Evolutionary conservation across 208 protist species (phyloP).

Genomic region (Leishmania arabica): DNA sequence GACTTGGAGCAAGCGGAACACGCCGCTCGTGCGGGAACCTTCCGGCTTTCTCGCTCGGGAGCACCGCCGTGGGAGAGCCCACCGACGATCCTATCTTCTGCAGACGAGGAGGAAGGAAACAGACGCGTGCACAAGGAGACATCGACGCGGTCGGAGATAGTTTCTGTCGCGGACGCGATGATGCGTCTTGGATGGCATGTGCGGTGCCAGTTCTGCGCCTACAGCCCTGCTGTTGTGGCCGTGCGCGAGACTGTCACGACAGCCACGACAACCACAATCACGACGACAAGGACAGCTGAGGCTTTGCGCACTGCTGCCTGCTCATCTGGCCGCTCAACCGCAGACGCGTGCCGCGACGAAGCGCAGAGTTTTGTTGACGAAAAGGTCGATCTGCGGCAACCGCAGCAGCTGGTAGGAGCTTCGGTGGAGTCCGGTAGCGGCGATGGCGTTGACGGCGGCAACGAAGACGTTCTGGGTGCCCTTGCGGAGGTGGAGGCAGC

Average conservation of each 20-base stretch:
- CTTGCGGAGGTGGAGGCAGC: conserved; percentile 4
- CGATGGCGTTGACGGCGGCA: background rate
- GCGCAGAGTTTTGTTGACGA: background rate
- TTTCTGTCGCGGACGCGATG: conserved; percentile 5
- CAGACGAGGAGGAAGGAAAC: background rate
- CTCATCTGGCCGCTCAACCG: background rate
- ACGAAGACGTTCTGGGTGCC: background rate
- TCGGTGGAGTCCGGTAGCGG: background rate
- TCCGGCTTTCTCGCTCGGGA: background rate
- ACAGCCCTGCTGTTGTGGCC: conserved; percentile 2
- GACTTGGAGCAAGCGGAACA: background rate
- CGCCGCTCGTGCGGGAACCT: background rate
- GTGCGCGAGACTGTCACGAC: conserved; percentile 14
- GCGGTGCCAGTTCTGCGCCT: conserved; percentile 23
- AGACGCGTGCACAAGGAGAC: conserved; percentile 2
- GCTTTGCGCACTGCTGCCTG: no score
- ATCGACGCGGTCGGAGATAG: background rate
- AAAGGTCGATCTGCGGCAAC: background rate
- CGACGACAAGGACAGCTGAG: background rate
- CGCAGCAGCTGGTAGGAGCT: no score
- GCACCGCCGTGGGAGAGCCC: background rate
- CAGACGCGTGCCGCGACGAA: background rate
- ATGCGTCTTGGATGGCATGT: conserved; percentile 15
- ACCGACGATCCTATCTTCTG: background rate
- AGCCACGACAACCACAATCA: conserved; percentile 17